phyloP scores from a whole-genome alignment of 768 basidiomycete species.

The Collybiopsis confluens region DNA sequence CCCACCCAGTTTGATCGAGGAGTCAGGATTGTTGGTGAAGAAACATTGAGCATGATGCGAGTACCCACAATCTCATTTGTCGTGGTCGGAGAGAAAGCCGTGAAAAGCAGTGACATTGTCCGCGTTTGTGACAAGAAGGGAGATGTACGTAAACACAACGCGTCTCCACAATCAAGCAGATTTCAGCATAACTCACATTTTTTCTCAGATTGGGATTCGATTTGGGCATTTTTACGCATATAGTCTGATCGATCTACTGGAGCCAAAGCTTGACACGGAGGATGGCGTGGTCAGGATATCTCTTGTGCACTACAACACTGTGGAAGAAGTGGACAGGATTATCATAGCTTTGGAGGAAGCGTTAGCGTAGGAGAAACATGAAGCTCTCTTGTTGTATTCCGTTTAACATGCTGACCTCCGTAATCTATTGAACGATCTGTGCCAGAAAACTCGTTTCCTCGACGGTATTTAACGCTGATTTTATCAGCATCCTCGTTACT shows the following conservation, averaged over 20 bases:
- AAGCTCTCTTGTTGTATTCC: no score
- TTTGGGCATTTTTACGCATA: conserved; percentile 80
- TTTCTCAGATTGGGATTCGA: conserved; percentile 66
- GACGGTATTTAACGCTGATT: no score
- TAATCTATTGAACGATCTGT: no score
- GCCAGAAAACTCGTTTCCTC: no score
- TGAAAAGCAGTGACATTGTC: conserved; percentile 63
- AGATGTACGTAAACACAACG: conserved; percentile 39
- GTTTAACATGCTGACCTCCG: no score
- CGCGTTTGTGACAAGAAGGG: conserved; percentile 59
- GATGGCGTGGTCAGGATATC: conserved; percentile 76
- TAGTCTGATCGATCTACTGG: conserved; percentile 47
- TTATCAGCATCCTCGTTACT: no score
- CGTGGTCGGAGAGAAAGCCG: conserved; percentile 47
- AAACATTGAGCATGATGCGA: conserved; percentile 34
- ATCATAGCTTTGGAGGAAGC: conserved; percentile 51
- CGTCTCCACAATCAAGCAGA: neutral
- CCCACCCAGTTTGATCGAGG: conserved; percentile 26
- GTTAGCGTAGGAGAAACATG: conserved; percentile 32
- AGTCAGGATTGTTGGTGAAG: conserved; percentile 65
- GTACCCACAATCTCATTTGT: conserved; percentile 74
- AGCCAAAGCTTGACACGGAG: conserved; percentile 51
- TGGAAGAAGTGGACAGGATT: conserved; percentile 62
- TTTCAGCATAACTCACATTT: neutral
- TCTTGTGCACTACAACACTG: conserved; percentile 76